These are phyloP conservation scores for Macaranga tanarius DNA, from an alignment of 441 rosid genomes.

Conservation along the genomic window DNA sequence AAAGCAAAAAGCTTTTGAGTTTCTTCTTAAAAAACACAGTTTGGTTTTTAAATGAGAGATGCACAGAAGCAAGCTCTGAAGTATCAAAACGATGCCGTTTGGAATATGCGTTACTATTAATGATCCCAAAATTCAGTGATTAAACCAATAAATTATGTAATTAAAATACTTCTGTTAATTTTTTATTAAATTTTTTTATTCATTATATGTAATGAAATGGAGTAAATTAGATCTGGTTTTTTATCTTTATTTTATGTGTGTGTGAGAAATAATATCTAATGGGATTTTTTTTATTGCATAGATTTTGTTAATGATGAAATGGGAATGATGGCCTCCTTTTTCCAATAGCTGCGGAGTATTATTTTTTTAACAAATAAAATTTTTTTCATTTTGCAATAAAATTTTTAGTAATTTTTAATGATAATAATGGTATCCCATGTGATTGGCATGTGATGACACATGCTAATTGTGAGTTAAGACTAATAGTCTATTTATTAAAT, in stretches of 20 bases:
- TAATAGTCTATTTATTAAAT: neutral
- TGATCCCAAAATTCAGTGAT: too few species aligned
- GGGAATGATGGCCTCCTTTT: constrained; percentile 11
- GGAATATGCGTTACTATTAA: too few species aligned
- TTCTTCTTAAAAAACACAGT: neutral
- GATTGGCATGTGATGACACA: constrained; percentile 20
- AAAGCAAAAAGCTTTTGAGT: neutral
- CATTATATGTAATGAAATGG: too few species aligned
- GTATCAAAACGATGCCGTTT: constrained; percentile 3
- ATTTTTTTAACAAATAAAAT: too few species aligned
- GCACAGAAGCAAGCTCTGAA: neutral
- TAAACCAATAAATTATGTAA: too few species aligned
- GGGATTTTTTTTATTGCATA: too few species aligned
- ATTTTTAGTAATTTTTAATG: too few species aligned
- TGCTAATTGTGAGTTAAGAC: neutral
- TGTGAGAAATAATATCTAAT: neutral
- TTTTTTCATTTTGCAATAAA: too few species aligned
- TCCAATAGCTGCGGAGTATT: constrained; percentile 4
- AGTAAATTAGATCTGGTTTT: too few species aligned
- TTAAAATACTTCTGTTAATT: too few species aligned
- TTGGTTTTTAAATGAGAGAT: neutral
- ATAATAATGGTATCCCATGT: too few species aligned
- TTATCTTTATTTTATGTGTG: too few species aligned
- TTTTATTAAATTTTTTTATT: neutral
- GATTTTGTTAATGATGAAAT: neutral